Percentiles rank a stretch among this genome's conserved stretches.
Evolutionary conservation across 495 filamentous ascomycete genomes (phyloP).

Genomic region (Neurospora tetraspora): DNA sequence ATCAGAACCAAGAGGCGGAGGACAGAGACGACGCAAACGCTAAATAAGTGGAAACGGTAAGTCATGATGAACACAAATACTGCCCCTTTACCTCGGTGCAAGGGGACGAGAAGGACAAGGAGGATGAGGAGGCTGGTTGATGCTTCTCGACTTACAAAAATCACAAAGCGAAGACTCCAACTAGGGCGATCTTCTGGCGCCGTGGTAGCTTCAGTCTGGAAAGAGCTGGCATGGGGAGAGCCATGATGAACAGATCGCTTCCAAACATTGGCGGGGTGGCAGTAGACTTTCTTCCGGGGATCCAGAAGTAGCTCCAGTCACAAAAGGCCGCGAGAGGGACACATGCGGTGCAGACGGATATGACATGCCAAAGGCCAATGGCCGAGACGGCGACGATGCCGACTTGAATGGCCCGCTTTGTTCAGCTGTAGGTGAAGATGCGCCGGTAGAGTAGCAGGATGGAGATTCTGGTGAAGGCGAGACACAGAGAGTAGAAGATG

Average conservation of each 20-base stretch:
- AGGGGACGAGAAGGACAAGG: too few species aligned
- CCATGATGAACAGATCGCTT: constrained; percentile 20
- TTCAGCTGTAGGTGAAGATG: constrained; percentile 23
- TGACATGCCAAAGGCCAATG: constrained; percentile 17
- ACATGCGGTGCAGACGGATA: constrained; percentile 18
- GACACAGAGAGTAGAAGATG: constrained; percentile 19
- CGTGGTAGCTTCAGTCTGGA: constrained; percentile 15
- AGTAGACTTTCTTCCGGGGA: not conserved
- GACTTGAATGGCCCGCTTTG: constrained; percentile 14
- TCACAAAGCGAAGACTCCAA: constrained; percentile 20
- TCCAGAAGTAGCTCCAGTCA: constrained; percentile 18
- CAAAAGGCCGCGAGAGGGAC: constrained; percentile 21
- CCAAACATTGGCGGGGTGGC: too few species aligned
- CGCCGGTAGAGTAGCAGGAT: constrained; percentile 21
- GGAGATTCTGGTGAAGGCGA: constrained; percentile 19
- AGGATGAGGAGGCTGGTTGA: not conserved
- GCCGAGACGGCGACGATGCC: constrained; percentile 12
- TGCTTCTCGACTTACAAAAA: constrained; percentile 14
- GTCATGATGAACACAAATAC: not conserved
- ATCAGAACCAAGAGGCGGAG: constrained; percentile 17
- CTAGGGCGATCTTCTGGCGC: constrained; percentile 18
- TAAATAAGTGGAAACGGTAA: not conserved
- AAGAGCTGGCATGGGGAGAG: constrained; percentile 19
- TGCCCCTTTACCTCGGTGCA: not conserved
- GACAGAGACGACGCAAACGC: constrained; percentile 20